A percentile compares a stretch with the other conserved stretches of the same genome.
Evolutionary conservation across 164 flowering plant species (phyloP).

Genomic region (Berberis vulgaris): DNA sequence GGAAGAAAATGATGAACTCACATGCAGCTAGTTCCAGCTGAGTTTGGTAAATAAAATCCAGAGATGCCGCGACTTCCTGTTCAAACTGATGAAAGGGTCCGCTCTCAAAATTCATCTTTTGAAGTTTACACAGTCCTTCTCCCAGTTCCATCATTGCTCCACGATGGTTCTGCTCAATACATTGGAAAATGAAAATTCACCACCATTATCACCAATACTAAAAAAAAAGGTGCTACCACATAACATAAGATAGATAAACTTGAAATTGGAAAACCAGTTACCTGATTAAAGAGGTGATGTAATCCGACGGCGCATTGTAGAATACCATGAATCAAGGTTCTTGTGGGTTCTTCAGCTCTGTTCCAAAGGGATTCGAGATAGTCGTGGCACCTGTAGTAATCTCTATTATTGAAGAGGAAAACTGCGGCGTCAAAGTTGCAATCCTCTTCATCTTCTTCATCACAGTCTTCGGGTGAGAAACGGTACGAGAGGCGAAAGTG

Average conservation of each 20-base stretch:
- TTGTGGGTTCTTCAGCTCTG: constrained; percentile 48
- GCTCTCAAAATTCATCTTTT: constrained; percentile 53
- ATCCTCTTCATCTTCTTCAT: constrained; percentile 24
- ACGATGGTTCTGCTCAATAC: constrained; percentile 49
- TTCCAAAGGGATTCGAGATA: constrained; percentile 72
- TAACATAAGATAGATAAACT: background rate
- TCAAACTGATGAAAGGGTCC: constrained; percentile 75
- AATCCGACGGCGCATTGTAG: constrained; percentile 88
- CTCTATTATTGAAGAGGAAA: constrained; percentile 53
- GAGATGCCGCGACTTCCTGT: constrained; percentile 51
- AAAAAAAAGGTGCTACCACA: too few relatives aligned
- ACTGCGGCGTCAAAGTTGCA: constrained; percentile 57
- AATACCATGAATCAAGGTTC: constrained; percentile 69
- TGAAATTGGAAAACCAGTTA: background rate
- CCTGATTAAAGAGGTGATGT: constrained; percentile 78
- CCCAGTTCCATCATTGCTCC: constrained; percentile 98
- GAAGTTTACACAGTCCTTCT: constrained; percentile 77
- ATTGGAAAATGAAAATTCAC: too few relatives aligned
- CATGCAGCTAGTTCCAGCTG: constrained; percentile 90
- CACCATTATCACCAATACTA: too few relatives aligned
- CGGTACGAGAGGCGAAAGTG: background rate
- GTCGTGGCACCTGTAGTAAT: constrained; percentile 73
- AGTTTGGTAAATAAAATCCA: constrained; percentile 73
- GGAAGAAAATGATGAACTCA: constrained; percentile 21
- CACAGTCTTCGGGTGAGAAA: constrained; percentile 1